phyloP scores from a whole-genome alignment of 2,329 filamentous ascomycete species.

The Epichloe bromicola region DNA sequence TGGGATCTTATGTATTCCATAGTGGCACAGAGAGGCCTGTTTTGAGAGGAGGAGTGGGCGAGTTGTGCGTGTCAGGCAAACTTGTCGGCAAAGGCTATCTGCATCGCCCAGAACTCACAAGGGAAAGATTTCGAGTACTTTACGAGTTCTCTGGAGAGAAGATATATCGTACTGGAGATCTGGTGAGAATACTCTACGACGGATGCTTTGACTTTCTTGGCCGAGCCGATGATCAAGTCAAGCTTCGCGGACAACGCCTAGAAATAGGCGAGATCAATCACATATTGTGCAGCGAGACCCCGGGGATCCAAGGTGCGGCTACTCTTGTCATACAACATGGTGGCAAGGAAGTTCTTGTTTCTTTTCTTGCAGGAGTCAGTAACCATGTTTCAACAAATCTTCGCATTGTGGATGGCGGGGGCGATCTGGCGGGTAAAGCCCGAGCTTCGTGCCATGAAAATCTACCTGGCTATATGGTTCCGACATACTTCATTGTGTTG shows the following conservation, averaged over 20 bases:
- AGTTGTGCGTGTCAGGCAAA: slow-evolving; percentile 77
- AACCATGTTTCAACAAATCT: slow-evolving; percentile 7
- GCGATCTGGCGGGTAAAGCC: slow-evolving; percentile 31
- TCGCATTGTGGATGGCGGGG: slow-evolving; percentile 15
- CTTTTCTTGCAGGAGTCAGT: slow-evolving; percentile 43
- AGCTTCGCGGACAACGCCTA: slow-evolving; percentile 75
- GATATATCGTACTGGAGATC: slow-evolving; percentile 79
- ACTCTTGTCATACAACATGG: slow-evolving; percentile 65
- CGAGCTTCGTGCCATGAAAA: slow-evolving; percentile 52
- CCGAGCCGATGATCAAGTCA: slow-evolving; percentile 82
- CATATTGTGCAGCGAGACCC: slow-evolving; percentile 51
- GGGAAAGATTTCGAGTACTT: slow-evolving; percentile 60
- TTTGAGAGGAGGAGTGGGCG: slow-evolving; percentile 65
- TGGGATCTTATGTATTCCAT: slow-evolving; percentile 66
- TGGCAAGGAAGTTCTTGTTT: slow-evolving; percentile 70
- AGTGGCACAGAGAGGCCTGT: slow-evolving; percentile 60
- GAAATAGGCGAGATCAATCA: slow-evolving; percentile 90
- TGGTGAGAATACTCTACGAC: slow-evolving; percentile 70
- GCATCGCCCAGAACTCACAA: slow-evolving; percentile 64
- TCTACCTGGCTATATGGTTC: slow-evolving; percentile 81
- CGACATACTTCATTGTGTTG: slow-evolving; percentile 66
- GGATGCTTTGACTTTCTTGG: slow-evolving; percentile 79
- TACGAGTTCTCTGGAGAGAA: slow-evolving; percentile 36
- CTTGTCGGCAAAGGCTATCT: slow-evolving; percentile 85
- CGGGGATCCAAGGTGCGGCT: slow-evolving; percentile 52